A percentile compares a stretch with the other conserved stretches of the same genome.
phyloP scores from a whole-genome alignment of 2,329 filamentous ascomycete genomes.

The Gaeumannomyces sp. region DNA sequence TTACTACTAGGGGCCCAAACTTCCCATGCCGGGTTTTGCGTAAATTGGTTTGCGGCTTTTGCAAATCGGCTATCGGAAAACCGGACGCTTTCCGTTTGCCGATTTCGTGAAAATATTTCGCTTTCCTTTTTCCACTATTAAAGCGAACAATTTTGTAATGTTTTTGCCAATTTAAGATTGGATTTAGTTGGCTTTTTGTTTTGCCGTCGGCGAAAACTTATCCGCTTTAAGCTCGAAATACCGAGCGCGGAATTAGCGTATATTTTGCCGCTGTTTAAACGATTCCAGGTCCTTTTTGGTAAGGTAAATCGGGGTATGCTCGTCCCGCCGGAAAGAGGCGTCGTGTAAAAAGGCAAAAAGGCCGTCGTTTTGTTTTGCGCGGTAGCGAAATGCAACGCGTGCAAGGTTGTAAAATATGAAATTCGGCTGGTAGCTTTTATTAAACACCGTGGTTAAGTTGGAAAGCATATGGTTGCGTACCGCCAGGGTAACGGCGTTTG shows the following conservation, averaged over 20 bases:
- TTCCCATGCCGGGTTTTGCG: not conserved
- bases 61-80: not conserved
- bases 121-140: not conserved
- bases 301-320: constrained; percentile 3
- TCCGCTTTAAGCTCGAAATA: not conserved
- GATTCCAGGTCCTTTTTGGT: constrained; percentile 3
- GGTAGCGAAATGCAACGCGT: not conserved
- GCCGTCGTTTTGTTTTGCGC: not conserved
- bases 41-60: not conserved
- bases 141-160: constrained; percentile 2
- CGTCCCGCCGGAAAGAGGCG: not conserved
- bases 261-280: constrained; percentile 2
- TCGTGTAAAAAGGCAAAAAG: constrained; percentile 2
- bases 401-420: constrained; percentile 1
- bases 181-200: not conserved
- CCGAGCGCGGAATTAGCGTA: not conserved
- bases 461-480: constrained; percentile 7
- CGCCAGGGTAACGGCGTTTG: not conserved
- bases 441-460: constrained; percentile 3
- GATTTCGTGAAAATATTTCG: not conserved
- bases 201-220: not conserved
- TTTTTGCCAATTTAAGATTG: constrained; percentile 3
- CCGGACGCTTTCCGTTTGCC: not conserved
- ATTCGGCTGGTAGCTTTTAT: constrained; percentile 3
- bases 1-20: not conserved